These are phyloP conservation scores for Pelargonium nanum DNA, from an alignment of 345 rosid species.

Conservation along the genomic window DNA sequence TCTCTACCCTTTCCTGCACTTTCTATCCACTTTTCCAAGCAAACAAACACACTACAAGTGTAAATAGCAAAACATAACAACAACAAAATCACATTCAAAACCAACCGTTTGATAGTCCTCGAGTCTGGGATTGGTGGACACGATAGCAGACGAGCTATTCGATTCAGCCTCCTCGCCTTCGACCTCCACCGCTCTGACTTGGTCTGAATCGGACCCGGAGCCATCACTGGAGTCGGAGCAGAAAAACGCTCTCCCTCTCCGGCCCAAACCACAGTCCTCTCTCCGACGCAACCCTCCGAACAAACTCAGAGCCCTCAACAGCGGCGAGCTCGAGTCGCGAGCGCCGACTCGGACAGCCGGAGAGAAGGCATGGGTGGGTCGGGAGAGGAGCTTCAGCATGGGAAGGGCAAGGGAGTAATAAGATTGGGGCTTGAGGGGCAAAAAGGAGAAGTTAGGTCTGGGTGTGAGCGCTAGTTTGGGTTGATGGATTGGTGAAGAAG, in stretches of 20 bases:
- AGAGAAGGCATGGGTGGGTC: conserved; percentile 19
- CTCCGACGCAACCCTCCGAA: conserved; percentile 30
- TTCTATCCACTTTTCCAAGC: not conserved
- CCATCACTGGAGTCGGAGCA: conserved; percentile 55
- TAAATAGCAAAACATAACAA: not conserved
- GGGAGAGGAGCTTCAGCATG: conserved; percentile 57
- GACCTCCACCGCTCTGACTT: conserved; percentile 32
- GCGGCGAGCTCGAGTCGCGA: conserved; percentile 19
- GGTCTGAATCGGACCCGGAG: too few relatives aligned
- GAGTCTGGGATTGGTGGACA: conserved; percentile 60
- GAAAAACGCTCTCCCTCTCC: conserved; percentile 40
- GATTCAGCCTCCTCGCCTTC: conserved; percentile 35
- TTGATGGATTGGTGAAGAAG: not conserved
- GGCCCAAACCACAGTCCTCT: too few relatives aligned
- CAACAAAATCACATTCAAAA: not conserved
- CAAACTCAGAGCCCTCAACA: conserved; percentile 38
- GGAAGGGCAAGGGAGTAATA: conserved; percentile 7
- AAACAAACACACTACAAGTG: not conserved
- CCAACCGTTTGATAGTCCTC: conserved; percentile 89
- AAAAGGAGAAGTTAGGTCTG: not conserved
- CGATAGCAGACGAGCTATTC: conserved; percentile 74
- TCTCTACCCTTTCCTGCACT: not conserved
- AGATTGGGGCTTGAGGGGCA: not conserved
- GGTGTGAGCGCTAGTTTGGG: not conserved
- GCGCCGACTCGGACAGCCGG: conserved; percentile 20